Percentiles rank a stretch among this genome's conserved stretches.
phyloP scores from a whole-genome alignment of 768 basidiomycete genomes.

The Asterophora lycoperdoides region DNA sequence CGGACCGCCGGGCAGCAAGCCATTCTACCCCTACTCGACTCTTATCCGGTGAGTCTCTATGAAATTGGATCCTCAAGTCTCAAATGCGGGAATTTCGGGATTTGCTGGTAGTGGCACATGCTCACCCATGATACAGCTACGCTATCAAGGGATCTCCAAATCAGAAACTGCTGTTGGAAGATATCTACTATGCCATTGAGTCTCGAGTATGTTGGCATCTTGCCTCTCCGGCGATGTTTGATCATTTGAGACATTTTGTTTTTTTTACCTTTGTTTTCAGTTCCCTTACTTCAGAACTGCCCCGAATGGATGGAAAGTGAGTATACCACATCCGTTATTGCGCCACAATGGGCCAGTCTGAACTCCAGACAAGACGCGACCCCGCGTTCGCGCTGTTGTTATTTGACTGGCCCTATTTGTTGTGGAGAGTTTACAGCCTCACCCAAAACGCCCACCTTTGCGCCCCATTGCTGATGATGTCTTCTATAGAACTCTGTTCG shows the following conservation, averaged over 20 bases:
- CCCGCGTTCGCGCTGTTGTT: constrained; percentile 60
- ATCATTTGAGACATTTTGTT: background rate
- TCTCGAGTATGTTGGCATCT: constrained; percentile 58
- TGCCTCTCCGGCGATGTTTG: constrained; percentile 1
- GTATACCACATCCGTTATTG: constrained; percentile 20
- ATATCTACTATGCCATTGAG: constrained; percentile 91
- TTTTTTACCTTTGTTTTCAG: constrained; percentile 33
- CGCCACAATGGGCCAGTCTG: constrained; percentile 7
- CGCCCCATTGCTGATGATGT: constrained; percentile 22
- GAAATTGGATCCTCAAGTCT: background rate
- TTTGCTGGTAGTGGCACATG: constrained; percentile 6
- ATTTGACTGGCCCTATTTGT: constrained; percentile 63
- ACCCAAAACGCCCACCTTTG: constrained; percentile 25
- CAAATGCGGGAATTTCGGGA: constrained; percentile 13
- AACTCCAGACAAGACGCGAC: constrained; percentile 27
- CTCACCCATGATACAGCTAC: constrained; percentile 47
- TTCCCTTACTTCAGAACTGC: constrained; percentile 88
- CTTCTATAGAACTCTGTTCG: constrained; percentile 76
- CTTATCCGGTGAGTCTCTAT: constrained; percentile 68
- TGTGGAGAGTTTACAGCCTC: constrained; percentile 40
- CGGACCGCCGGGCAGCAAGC: constrained; percentile 85
- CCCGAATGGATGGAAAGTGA: constrained; percentile 89
- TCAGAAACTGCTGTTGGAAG: constrained; percentile 79
- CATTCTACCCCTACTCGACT: constrained; percentile 88
- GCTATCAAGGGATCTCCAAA: constrained; percentile 90